A percentile compares a stretch with the other conserved stretches of the same genome.
phyloP scores from a whole-genome alignment of 1,139 yeast genomes.

The Saccharomyces hybrid region DNA sequence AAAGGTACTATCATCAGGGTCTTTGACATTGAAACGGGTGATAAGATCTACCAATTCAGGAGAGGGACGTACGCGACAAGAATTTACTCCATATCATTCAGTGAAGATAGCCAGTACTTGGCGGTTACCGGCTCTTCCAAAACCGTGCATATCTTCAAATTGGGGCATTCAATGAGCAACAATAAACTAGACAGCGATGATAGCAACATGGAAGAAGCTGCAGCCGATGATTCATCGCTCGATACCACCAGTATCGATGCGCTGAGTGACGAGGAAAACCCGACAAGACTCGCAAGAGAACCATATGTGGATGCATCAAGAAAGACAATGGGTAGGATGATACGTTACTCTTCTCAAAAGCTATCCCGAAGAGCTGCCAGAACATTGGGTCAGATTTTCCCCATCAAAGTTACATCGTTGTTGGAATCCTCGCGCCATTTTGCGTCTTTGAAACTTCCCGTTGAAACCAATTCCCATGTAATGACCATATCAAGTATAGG shows the following conservation, averaged over 20 bases:
- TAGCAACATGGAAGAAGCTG: constrained; percentile 31
- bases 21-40: constrained; percentile 76
- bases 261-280: constrained; percentile 3
- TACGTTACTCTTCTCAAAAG: constrained; percentile 47
- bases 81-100: constrained; percentile 77
- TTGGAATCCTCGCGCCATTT: constrained; percentile 90
- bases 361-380: constrained; percentile 69
- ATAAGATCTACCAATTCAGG: constrained; percentile 79
- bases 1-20: constrained; percentile 91
- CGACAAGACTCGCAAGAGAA: constrained; percentile 33
- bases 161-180: constrained; percentile 32
- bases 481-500: constrained; percentile 20
- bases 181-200: constrained; percentile 13
- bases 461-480: constrained; percentile 22
- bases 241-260: constrained; percentile 7
- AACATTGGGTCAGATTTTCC: constrained; percentile 80
- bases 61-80: constrained; percentile 91
- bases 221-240: constrained; percentile 20
- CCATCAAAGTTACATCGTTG: constrained; percentile 68
- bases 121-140: constrained; percentile 87
- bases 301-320: constrained; percentile 67
- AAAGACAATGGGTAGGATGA: constrained; percentile 63
- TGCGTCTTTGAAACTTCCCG: constrained; percentile 82
- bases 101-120: constrained; percentile 63
- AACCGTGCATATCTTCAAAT: constrained; percentile 83